A percentile compares a stretch with the other conserved stretches of the same genome.
These are phyloP conservation scores for Corinectria fuckeliana DNA, from an alignment of 2,329 filamentous ascomycete genomes.

Conservation along the genomic window DNA sequence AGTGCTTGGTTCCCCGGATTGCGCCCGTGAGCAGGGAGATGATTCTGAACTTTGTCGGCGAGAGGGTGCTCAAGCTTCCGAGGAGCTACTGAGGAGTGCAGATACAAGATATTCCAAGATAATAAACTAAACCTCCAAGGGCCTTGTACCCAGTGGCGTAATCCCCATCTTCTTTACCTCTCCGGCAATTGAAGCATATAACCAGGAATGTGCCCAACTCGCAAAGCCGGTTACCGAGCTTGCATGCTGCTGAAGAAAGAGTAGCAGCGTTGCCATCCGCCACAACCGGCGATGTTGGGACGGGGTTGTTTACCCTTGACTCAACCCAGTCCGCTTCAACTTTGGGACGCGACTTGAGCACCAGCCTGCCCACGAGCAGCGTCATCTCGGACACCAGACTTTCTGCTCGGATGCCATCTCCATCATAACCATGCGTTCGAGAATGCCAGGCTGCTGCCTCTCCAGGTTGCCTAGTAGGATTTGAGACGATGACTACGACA, in stretches of 20 bases:
- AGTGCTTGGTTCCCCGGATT: conserved; percentile 68
- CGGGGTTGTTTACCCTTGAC: not conserved
- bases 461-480: conserved; percentile 47
- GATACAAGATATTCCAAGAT: not conserved
- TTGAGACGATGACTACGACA: conserved; percentile 48
- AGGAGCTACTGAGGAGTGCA: conserved; percentile 64
- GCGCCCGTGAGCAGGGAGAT: conserved; percentile 73
- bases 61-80: conserved; percentile 71
- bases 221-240: too few species aligned
- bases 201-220: too few species aligned
- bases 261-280: not conserved
- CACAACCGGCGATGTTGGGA: not conserved
- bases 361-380: not conserved
- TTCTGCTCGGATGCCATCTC: conserved; percentile 22
- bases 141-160: too few species aligned
- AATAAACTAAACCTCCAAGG: not conserved
- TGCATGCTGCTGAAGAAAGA: not conserved
- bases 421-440: conserved; percentile 35
- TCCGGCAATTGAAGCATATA: too few species aligned
- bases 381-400: conserved; percentile 4
- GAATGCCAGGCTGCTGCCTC: conserved; percentile 48
- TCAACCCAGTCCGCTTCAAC: not conserved
- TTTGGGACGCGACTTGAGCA: not conserved
- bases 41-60: conserved; percentile 76
- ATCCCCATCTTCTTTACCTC: too few species aligned